Percentiles rank a stretch among this genome's conserved stretches.
Conservation (phyloP, 257 asterid genomes). For the Nicotiana otophora region DNA sequence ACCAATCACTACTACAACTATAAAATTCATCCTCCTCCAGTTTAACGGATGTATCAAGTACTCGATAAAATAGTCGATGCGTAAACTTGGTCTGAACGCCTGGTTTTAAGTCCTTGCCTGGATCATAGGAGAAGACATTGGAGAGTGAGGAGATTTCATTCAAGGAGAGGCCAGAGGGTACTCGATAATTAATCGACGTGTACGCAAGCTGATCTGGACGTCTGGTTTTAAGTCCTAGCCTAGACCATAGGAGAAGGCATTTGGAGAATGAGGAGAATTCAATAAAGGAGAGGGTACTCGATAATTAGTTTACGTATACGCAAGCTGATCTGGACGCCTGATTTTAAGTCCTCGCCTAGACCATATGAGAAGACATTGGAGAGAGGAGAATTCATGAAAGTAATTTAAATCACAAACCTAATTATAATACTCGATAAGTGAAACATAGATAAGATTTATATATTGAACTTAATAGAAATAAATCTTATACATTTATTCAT, state of each 20-base stretch:
- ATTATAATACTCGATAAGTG: too few species aligned
- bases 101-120: neutral
- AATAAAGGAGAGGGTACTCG: neutral
- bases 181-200: neutral
- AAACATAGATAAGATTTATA: too few species aligned
- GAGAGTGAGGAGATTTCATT: constrained; percentile 16
- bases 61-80: neutral
- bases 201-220: neutral
- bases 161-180: neutral
- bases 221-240: neutral
- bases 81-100: neutral
- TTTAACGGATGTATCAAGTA: neutral
- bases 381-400: constrained; percentile 11
- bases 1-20: neutral
- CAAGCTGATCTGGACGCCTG: neutral
- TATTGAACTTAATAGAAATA: too few species aligned
- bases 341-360: constrained; percentile 1
- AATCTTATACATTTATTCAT: too few species aligned
- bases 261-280: constrained; percentile 18
- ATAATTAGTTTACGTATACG: neutral
- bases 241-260: constrained; percentile 14
- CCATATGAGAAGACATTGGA: constrained; percentile 14
- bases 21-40: neutral
- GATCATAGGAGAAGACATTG: constrained; percentile 14
- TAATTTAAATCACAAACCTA: too few species aligned